Percentiles rank a stretch among this genome's conserved stretches.
phyloP scores from a whole-genome alignment of 768 basidiomycete genomes.

The Podaxis sp. region DNA sequence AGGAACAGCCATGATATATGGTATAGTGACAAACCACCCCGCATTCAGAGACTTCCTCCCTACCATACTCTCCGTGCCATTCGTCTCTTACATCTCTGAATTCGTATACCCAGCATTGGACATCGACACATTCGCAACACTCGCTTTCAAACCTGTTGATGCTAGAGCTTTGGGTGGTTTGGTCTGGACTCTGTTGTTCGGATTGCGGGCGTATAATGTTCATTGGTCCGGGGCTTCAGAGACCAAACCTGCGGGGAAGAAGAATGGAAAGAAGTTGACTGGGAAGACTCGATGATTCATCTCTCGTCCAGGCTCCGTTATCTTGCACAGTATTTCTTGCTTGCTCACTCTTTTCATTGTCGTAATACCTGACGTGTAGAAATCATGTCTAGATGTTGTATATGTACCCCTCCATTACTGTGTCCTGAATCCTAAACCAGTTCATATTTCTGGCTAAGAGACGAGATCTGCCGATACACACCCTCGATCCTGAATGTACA shows the following conservation, averaged over 20 bases:
- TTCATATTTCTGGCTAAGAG: no score
- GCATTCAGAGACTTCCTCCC: conserved; percentile 1
- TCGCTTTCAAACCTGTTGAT: background rate
- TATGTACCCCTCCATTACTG: no score
- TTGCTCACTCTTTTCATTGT: background rate
- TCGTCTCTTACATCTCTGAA: background rate
- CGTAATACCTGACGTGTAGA: no score
- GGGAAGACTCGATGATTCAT: conserved; percentile 12
- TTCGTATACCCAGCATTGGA: background rate
- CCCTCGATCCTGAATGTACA: no score
- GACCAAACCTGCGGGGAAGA: background rate
- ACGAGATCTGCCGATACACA: no score
- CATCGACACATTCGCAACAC: background rate
- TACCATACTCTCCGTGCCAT: background rate
- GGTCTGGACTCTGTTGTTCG: conserved; percentile 1
- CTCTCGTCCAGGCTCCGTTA: background rate
- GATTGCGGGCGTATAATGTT: conserved; percentile 5
- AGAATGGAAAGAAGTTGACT: background rate
- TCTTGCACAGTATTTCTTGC: background rate
- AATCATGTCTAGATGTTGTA: no score
- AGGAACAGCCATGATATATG: conserved; percentile 1
- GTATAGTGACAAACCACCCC: conserved; percentile 3
- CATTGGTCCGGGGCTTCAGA: conserved; percentile 2
- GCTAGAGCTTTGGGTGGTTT: conserved; percentile 1
- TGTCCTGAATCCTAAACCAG: no score